Percentiles rank a stretch among this genome's conserved stretches.
phyloP scores from a whole-genome alignment of 495 filamentous ascomycete species.

The Evansstolkia leycettana region DNA sequence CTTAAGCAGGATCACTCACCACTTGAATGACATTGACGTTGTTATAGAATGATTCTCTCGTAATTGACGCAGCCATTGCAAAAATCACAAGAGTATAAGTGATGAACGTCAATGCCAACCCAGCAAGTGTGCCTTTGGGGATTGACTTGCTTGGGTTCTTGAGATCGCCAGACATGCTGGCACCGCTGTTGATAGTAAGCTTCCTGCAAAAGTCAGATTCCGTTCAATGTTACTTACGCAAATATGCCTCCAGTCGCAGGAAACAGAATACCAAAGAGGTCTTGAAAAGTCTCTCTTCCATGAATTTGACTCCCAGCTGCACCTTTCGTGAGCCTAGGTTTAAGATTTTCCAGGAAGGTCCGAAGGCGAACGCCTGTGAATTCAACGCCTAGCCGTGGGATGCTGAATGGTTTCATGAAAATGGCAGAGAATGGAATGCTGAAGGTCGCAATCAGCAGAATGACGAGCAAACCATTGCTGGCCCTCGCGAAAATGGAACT shows the following conservation, averaged over 20 bases:
- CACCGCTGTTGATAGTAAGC: slow-evolving; percentile 39
- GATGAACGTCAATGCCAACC: slow-evolving; percentile 62
- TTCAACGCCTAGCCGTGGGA: slow-evolving; percentile 45
- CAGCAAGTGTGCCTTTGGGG: slow-evolving; percentile 67
- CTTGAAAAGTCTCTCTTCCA: slow-evolving; percentile 63
- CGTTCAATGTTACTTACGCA: slow-evolving; percentile 30
- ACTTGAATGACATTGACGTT: slow-evolving; percentile 72
- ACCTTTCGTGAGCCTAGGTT: slow-evolving; percentile 53
- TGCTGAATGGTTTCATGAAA: slow-evolving; percentile 51
- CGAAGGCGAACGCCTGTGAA: slow-evolving; percentile 63
- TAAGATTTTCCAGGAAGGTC: slow-evolving; percentile 61
- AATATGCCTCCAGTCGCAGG: slow-evolving; percentile 71
- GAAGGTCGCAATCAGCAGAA: slow-evolving; percentile 62
- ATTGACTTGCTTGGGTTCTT: slow-evolving; percentile 76
- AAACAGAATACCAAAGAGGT: slow-evolving; percentile 79
- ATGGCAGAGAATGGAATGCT: slow-evolving; percentile 73
- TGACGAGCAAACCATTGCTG: slow-evolving; percentile 65
- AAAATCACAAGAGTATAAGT: slow-evolving; percentile 67
- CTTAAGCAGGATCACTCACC: slow-evolving; percentile 20
- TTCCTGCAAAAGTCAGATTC: neutral
- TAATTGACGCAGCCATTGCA: slow-evolving; percentile 67
- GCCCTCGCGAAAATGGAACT: slow-evolving; percentile 70
- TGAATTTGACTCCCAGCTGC: slow-evolving; percentile 54
- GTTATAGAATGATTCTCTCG: slow-evolving; percentile 57
- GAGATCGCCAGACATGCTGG: slow-evolving; percentile 82